Conservation (phyloP, 371 early-diverging fungal genomes). For the Mortierella sp. region DNA sequence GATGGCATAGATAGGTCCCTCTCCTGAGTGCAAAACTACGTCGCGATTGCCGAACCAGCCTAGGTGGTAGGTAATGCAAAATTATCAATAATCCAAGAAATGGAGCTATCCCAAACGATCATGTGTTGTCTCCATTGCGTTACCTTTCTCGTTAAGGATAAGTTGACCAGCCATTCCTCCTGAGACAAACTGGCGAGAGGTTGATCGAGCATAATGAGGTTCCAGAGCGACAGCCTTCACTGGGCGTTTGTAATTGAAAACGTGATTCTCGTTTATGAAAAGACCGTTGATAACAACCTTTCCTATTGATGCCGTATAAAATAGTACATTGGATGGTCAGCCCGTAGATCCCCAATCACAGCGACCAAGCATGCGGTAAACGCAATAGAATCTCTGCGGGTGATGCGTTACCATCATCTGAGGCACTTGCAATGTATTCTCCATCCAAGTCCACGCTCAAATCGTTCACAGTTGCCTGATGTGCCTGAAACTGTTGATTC, state of each 20-base stretch:
- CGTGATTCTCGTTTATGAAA: constrained; percentile 70
- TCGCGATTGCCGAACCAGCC: constrained; percentile 76
- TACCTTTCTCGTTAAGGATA: constrained; percentile 82
- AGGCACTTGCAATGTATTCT: constrained; percentile 92
- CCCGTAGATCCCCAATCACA: neutral
- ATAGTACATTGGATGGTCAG: neutral
- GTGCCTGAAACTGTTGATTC: constrained; percentile 81
- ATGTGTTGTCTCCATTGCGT: neutral
- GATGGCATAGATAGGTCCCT: constrained; percentile 90
- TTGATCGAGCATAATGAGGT: constrained; percentile 82
- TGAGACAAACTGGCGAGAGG: constrained; percentile 83
- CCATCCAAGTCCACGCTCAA: constrained; percentile 87
- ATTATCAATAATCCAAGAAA: neutral
- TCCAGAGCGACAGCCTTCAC: constrained; percentile 91
- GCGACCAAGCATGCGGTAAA: neutral
- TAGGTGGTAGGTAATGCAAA: constrained; percentile 15
- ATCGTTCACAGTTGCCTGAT: constrained; percentile 87
- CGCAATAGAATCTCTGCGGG: neutral
- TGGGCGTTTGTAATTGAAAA: constrained; percentile 86
- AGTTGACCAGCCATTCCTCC: constrained; percentile 94
- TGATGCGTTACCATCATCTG: constrained; percentile 87
- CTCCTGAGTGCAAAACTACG: constrained; percentile 83
- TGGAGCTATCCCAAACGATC: no score
- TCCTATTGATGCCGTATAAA: constrained; percentile 62
- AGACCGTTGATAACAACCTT: constrained; percentile 82